A percentile compares a stretch with the other conserved stretches of the same genome.
These are phyloP conservation scores for Spathaspora gorwiae DNA, from an alignment of 805 yeast species.

Conservation along the genomic window DNA sequence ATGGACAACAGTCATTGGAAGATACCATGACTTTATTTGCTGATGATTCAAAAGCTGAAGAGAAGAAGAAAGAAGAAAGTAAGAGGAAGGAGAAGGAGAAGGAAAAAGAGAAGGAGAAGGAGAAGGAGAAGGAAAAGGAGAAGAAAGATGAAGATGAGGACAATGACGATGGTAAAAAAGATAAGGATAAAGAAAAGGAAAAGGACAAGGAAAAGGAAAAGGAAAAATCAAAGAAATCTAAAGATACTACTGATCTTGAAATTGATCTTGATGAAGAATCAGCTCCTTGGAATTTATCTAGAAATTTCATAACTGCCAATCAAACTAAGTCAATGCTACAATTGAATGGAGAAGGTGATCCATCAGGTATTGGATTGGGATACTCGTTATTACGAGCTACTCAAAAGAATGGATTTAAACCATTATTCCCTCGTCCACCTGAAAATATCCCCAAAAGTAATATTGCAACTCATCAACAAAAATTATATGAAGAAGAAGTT, in stretches of 20 bases:
- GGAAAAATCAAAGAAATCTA: conserved; percentile 27
- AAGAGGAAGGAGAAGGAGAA: conserved; percentile 28
- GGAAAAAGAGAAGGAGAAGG: conserved; percentile 29
- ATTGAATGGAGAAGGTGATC: conserved; percentile 91
- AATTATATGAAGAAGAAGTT: conserved; percentile 87
- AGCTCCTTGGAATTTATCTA: conserved; percentile 91
- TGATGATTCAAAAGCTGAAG: conserved; percentile 30
- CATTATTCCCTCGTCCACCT: conserved; percentile 31
- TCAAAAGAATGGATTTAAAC: conserved; percentile 86
- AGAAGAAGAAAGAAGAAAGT: conserved; percentile 15
- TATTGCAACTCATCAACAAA: conserved; percentile 63
- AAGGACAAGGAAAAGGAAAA: conserved; percentile 14
- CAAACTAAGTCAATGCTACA: conserved; percentile 97
- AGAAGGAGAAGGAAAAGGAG: conserved; percentile 8
- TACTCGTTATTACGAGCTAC: conserved; percentile 85
- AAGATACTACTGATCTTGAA: conserved; percentile 33
- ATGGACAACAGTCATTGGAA: conserved; percentile 83
- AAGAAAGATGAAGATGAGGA: conserved; percentile 29
- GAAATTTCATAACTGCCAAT: conserved; percentile 87
- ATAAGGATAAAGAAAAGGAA: conserved; percentile 6
- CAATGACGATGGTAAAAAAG: conserved; percentile 27
- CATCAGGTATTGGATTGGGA: conserved; percentile 86
- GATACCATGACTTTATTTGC: conserved; percentile 61
- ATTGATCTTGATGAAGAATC: conserved; percentile 75
- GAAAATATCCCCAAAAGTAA: conserved; percentile 36